Evolutionary conservation across 495 filamentous ascomycete species (phyloP), one percentile per base, ranked within the genome.

Genomic region (Hapsidospora chrysogenum): DNA sequence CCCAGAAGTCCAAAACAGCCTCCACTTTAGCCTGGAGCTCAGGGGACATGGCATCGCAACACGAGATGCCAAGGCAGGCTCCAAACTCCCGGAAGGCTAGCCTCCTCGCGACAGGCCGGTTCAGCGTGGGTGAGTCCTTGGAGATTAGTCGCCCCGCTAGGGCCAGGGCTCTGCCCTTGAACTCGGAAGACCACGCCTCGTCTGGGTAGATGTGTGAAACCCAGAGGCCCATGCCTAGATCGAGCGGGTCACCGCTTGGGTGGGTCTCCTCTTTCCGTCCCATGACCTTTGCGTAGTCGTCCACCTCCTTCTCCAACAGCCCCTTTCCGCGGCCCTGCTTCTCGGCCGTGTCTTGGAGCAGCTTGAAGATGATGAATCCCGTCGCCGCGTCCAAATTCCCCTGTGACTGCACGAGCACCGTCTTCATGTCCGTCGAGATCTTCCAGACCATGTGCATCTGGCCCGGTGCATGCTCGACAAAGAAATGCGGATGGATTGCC

Each of bases 171-270:
- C 51, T 47, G 9, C 40, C 43, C 1, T 50, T 53, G 35, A 78
- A 40, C 7, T 49, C 42, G 4, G 39, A 41, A 9, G 70, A 70
- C 73, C 74, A 79, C 1, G 28, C 29, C 10, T 62, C 58, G 11
- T 60, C 60, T 1, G 47, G 45, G 41, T 66, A 68, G 52, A 74
- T 75, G 43, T 76, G 71, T 14, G 56, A 56, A 31, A 67, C 66
- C 74, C 74, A 80, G 26, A 79, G 39, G 4, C 72, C 64, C 74
- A 79, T 78, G 0, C 75, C 75, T 35, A 78, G 45, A 50, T 78
- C 74, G 10, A 78, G 40, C 17, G 64, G 55, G 49, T 77, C 74
- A 4, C 40, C 49, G 35, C 68, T 70, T 1, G 64, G 57, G 37
- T 51, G 65, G 31, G 63, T 49, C 40, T 60, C 57, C 1, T 62